phyloP scores from a whole-genome alignment of 495 filamentous ascomycete genomes.

The Hypoxylon rickii region DNA sequence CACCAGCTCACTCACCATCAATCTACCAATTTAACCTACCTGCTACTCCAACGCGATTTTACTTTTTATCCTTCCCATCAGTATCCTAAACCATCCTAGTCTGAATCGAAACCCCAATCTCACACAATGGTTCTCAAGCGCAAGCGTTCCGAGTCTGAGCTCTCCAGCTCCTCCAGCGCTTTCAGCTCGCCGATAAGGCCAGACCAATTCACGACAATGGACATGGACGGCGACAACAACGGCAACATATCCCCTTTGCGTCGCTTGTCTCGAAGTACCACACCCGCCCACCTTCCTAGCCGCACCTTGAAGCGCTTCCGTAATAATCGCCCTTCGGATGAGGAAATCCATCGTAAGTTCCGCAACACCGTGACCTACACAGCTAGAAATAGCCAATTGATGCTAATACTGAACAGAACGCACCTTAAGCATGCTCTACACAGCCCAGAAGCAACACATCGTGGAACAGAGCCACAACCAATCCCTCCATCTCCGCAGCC shows the following conservation, averaged over 20 bases:
- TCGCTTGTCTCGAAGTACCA: slow-evolving; percentile 3
- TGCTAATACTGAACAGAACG: slow-evolving; percentile 45
- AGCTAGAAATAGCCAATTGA: no score
- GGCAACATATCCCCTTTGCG: slow-evolving; percentile 17
- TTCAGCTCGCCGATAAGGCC: slow-evolving; percentile 44
- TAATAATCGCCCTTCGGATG: slow-evolving; percentile 53
- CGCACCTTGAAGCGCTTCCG: slow-evolving; percentile 57
- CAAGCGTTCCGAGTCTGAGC: slow-evolving; percentile 56
- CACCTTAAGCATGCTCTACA: slow-evolving; percentile 52
- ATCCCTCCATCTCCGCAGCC: slow-evolving; percentile 5
- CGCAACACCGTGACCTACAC: slow-evolving; percentile 3
- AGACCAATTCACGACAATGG: slow-evolving; percentile 18
- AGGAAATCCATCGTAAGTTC: slow-evolving; percentile 52
- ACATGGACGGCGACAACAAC: slow-evolving; percentile 15
- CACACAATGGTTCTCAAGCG: slow-evolving; percentile 56
- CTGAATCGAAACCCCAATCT: no score
- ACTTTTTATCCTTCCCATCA: slow-evolving; percentile 4
- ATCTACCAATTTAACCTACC: no score
- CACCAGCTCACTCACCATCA: not conserved
- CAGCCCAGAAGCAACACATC: slow-evolving; percentile 48
- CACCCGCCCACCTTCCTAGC: slow-evolving; percentile 41
- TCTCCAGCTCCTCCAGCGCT: slow-evolving; percentile 44
- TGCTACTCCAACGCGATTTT: not conserved
- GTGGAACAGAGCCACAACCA: slow-evolving; percentile 8
- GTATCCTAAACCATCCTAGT: not conserved